Evolutionary conservation across 2,329 filamentous ascomycete genomes (phyloP), one percentile per base, ranked within the genome.

Genomic region (Calonectria pauciramosa): DNA sequence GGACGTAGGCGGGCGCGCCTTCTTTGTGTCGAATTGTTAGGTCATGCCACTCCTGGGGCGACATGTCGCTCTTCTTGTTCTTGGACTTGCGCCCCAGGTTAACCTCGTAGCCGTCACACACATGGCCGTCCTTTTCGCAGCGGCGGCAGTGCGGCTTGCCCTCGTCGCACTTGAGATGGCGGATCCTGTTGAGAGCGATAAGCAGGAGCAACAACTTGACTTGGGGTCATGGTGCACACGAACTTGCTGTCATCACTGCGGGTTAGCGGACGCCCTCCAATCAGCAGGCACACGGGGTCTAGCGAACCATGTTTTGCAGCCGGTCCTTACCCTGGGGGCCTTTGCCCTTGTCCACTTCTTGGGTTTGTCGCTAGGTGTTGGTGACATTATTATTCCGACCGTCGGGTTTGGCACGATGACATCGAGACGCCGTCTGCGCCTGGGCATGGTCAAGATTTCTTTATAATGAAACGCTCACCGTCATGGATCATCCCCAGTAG

Each of bases 131-230:
- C 34, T 63, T 71, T 49, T 68, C 68, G 68, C 72, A 74, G 51
- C 72, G 69, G 26, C 52, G 63, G 38, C 72, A 74, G 16, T 41
- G 52, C 11, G 72, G 72, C 28, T 74, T 74, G 28, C 32, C 68
- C 32, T 74, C 72, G 41, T 74, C 72, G 63, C 72, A 74, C 54
- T 74, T 74, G 41, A 74, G 60, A 74, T 74, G 72, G 23, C 72
- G 72, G 60, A 74, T 74, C 38, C 72, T 74, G 26, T 70, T 36
- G 6, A 64, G 13, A 8, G 3, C 20, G 7, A 52, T 71, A 51
- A 71, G 68, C 34, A 56, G 28, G 41, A 36, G 36, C 38, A 32
- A 18, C 18, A 20, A 32, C 11, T 38, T 32, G 16, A 64, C 26
- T 30, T 51, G 32, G 52, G 26, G 11, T 13, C n/a, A 34, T 47